Evolutionary conservation across 192 early-diverging fungal species (phyloP), one percentile per base, ranked within the genome.

Genomic region (Gigaspora rosea): DNA sequence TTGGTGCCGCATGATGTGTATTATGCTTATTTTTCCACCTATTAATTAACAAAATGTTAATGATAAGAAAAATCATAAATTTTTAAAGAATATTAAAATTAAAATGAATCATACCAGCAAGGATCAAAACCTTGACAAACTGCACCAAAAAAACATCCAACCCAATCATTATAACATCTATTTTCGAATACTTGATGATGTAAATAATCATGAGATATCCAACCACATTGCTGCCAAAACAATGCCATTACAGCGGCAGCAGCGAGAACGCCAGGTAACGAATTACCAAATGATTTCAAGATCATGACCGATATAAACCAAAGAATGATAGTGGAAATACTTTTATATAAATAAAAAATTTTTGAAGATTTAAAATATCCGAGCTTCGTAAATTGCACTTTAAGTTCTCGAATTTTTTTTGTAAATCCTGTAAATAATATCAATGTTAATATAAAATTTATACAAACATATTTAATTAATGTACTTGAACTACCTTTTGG

Each of bases 1-100:
- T 95, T 76, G 94, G 91, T 9, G 87, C 86, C 7, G 87, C 89
- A 81, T 95, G 94, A 79, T 95, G 94, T 20, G 93, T 94, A 85
- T 90, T 92, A 86, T 95, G 94, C 85, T 95, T 95, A 81, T 94
- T 85, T 81, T 95, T 95, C 94, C 94, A 95, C 91, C 85, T 86
- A 56, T 33, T 9, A 32, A 64, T n/a, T n/a, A 52, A 54, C 27
- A 32, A 58, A 9, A 59, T 63, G 66, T 27, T 27, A 58, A 7
- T 13, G 48, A 49, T 27, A 50, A 54, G 3, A 54, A 16, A 16
- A 18, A 56, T 56, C 4, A 52, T 13, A 13, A 13, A 52, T 52
- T 52, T n/a, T 13, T 52, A 52, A 52, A 13, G 13, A 51, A 51
- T 51, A 51, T 16, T 16, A 36, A 65, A 32, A 71, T 56, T 9